These are phyloP conservation scores for Trichoderma sp. DNA, from an alignment of 2,329 filamentous ascomycete species.

Conservation along the genomic window DNA sequence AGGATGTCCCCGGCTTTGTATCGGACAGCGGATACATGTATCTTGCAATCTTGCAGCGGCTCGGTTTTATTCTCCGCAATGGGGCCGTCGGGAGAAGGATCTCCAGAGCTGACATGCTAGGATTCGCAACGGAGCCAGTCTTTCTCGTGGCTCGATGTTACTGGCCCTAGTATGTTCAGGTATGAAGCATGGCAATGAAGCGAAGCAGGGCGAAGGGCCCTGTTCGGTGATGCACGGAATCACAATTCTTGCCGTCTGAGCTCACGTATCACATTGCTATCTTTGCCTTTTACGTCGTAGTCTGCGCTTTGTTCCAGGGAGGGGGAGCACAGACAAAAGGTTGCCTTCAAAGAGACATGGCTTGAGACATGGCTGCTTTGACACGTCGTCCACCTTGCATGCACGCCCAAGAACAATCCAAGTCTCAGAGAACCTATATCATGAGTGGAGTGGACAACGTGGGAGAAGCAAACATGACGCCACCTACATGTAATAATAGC, in stretches of 20 bases:
- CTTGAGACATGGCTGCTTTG: background rate
- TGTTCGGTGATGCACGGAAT: background rate
- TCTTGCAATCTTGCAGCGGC: background rate
- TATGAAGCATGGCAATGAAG: background rate
- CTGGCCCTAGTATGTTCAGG: background rate
- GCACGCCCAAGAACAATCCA: background rate
- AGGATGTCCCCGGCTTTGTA: background rate
- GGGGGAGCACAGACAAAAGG: background rate
- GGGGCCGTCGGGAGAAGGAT: background rate
- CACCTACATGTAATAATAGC: background rate
- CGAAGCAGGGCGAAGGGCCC: background rate
- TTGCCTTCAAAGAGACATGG: background rate
- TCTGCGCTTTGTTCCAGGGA: background rate
- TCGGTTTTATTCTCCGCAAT: slow-evolving; percentile 4
- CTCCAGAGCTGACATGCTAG: background rate
- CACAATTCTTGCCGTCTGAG: background rate
- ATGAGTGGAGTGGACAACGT: background rate
- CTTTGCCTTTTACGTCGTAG: background rate
- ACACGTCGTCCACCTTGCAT: background rate
- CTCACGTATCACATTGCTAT: background rate
- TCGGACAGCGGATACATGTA: background rate
- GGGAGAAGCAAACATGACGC: slow-evolving; percentile 7
- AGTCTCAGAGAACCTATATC: background rate
- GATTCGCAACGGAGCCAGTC: background rate
- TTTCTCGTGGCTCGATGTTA: background rate